These are phyloP conservation scores for Spiromastix sp. DNA, from an alignment of 2,329 filamentous ascomycete species.

Conservation along the genomic window DNA sequence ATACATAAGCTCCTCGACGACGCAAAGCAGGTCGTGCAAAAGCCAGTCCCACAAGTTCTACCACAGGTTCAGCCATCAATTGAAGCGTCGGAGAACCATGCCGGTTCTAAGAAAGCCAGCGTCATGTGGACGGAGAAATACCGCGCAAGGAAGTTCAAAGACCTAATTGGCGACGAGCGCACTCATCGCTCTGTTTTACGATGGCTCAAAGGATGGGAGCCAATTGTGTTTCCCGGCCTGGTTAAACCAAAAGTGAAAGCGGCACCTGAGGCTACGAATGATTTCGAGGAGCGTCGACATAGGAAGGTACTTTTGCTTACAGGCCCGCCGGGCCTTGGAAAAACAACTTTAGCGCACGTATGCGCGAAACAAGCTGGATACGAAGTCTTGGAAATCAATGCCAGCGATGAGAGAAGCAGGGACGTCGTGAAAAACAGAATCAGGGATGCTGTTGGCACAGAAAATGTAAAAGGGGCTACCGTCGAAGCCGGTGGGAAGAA, in stretches of 20 bases:
- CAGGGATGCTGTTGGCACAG: slow-evolving; percentile 81
- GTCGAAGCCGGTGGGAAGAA: slow-evolving; percentile 38
- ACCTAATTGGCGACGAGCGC: slow-evolving; percentile 86
- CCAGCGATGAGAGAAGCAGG: slow-evolving; percentile 84
- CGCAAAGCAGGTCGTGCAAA: slow-evolving; percentile 45
- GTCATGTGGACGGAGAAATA: slow-evolving; percentile 94
- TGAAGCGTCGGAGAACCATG: slow-evolving; percentile 15
- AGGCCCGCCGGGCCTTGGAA: slow-evolving; percentile 85
- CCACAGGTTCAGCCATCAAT: slow-evolving; percentile 21
- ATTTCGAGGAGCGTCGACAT: slow-evolving; percentile 63
- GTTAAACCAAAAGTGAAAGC: slow-evolving; percentile 46
- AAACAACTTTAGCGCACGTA: slow-evolving; percentile 92
- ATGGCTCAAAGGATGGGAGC: slow-evolving; percentile 93
- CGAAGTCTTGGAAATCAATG: slow-evolving; percentile 94
- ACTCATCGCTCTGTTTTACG: slow-evolving; percentile 83
- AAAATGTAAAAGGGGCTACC: slow-evolving; percentile 68
- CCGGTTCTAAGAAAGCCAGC: slow-evolving; percentile 20
- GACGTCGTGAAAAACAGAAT: slow-evolving; percentile 88
- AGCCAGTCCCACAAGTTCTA: slow-evolving; percentile 14
- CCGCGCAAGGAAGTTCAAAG: slow-evolving; percentile 79
- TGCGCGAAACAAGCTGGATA: slow-evolving; percentile 93
- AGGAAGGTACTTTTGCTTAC: slow-evolving; percentile 83
- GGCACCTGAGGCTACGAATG: slow-evolving; percentile 35
- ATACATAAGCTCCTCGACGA: slow-evolving; percentile 74
- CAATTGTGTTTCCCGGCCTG: slow-evolving; percentile 76